Base-by-base conservation (phyloP, 2,329 filamentous ascomycete genomes). In the Fusarium beomiforme region DNA sequence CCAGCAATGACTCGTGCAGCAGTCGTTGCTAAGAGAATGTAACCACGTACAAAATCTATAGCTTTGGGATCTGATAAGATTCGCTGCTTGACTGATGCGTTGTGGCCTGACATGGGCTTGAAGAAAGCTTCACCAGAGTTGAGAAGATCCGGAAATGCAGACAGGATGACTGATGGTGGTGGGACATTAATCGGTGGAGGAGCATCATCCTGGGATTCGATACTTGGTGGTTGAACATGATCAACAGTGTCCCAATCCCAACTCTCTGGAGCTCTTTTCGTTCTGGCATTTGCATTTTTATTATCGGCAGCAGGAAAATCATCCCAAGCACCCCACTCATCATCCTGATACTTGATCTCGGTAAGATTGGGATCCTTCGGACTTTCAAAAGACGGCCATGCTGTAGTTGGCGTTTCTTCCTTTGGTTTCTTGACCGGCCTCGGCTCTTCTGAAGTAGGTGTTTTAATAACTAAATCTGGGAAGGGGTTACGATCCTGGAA, bases 141-240 rank as follows among this genome's bases (percentile, higher is more conserved):
- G 67, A 97, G 89, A 8, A 97, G 83, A 11, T 88, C 84, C 1
- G 93, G 90, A 71, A 97, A 94, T 11, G 94, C 81, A 12, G 92
- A 90, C 24, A 98, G 86, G 17, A 98, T 85, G 23, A 97, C 87
- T 2, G 93, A 93, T 2, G 95, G 95, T 8, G 95, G 95, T 13
- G 95, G 95, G 11, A 98, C 90, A 77, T 97, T 98, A 21, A 90
- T 93, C 8, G 94, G 94, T 9, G 93, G 92, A 26, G 85, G 82
- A 41, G 79, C 77, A 61, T 83, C 79, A n/a, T 68, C 70, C 24
- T 57, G 56, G 8, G 64, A 54, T 14, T 61, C 59, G 12, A 69
- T 56, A 29, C 77, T 66, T 54, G 77, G 50, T 7, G 75, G 65
- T 44, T 79, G 63, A 29, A 74, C 72, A 16, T 72, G 71, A 42